These are phyloP conservation scores for Vanrija humicola DNA, from an alignment of 1,284 basidiomycete species.

Conservation along the genomic window DNA sequence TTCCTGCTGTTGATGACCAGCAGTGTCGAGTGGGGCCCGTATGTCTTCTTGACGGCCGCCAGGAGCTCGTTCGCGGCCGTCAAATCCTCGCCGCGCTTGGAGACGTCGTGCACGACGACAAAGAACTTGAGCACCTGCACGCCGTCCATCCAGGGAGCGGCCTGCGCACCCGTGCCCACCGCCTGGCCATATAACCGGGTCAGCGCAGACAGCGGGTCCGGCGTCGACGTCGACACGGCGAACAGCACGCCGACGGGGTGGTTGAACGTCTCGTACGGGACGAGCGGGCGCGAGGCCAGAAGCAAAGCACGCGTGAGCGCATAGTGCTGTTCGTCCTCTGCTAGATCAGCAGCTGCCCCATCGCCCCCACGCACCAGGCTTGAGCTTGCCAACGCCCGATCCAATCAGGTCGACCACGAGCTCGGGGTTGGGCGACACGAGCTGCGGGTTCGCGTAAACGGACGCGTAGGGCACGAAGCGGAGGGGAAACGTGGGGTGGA, in stretches of 20 bases:
- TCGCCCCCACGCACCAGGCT: conserved; percentile 4
- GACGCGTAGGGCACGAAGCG: conserved; percentile 45
- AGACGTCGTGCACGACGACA: conserved; percentile 48
- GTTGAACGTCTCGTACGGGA: conserved; percentile 49
- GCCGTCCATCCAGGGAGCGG: conserved; percentile 44
- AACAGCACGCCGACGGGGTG: conserved; percentile 47
- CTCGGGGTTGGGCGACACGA: conserved; percentile 37
- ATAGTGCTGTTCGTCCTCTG: conserved; percentile 47
- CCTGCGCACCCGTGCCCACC: conserved; percentile 26
- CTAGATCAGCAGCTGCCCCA: neutral
- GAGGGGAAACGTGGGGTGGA: conserved; percentile 45
- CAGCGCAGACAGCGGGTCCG: conserved; percentile 41
- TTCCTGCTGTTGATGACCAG: conserved; percentile 46
- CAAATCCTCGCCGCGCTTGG: conserved; percentile 25
- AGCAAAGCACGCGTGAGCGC: conserved; percentile 43
- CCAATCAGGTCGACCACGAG: conserved; percentile 45
- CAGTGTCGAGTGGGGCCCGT: conserved; percentile 48
- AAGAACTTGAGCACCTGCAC: conserved; percentile 42
- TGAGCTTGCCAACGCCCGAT: conserved; percentile 16
- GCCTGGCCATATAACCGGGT: conserved; percentile 33
- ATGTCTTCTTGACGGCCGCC: conserved; percentile 41
- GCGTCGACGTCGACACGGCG: conserved; percentile 42
- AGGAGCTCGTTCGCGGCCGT: conserved; percentile 39
- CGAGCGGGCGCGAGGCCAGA: conserved; percentile 41
- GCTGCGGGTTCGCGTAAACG: conserved; percentile 31